Conservation (phyloP, 108 stramenopile genomes). For the Schizochytrium sp. region DNA sequence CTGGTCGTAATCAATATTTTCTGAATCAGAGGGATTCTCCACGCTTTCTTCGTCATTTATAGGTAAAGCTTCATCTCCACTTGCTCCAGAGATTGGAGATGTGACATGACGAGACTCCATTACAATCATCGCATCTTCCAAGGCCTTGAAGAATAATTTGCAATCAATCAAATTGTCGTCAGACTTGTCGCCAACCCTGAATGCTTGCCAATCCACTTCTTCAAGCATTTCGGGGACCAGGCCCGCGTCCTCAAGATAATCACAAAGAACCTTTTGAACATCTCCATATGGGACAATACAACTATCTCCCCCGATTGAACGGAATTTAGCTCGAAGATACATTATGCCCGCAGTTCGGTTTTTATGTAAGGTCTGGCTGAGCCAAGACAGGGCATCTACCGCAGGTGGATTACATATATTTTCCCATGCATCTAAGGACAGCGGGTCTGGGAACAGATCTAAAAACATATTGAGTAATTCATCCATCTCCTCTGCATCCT, state of each 20-base stretch:
- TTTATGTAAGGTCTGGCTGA: background rate
- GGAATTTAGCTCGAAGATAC: conserved; percentile 37
- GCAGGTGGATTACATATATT: background rate
- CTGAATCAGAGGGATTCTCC: background rate
- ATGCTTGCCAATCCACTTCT: background rate
- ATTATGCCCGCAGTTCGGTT: background rate
- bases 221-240: conserved; percentile 20
- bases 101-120: background rate
- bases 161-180: background rate
- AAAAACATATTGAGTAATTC: background rate
- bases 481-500: conserved; percentile 6
- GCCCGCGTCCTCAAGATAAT: conserved; percentile 46
- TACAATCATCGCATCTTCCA: background rate
- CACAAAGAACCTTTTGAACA: background rate
- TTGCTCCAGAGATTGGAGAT: background rate
- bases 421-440: background rate
- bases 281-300: background rate
- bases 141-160: background rate
- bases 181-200: background rate
- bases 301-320: background rate
- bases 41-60: background rate
- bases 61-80: conserved; percentile 4
- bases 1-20: background rate
- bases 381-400: background rate
- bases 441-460: conserved; percentile 13